Percentiles rank a stretch among this genome's conserved stretches.
These are phyloP conservation scores for Cyanidioschyzon merolae DNA, from an alignment of 23 red algal genomes.

Conservation along the genomic window DNA sequence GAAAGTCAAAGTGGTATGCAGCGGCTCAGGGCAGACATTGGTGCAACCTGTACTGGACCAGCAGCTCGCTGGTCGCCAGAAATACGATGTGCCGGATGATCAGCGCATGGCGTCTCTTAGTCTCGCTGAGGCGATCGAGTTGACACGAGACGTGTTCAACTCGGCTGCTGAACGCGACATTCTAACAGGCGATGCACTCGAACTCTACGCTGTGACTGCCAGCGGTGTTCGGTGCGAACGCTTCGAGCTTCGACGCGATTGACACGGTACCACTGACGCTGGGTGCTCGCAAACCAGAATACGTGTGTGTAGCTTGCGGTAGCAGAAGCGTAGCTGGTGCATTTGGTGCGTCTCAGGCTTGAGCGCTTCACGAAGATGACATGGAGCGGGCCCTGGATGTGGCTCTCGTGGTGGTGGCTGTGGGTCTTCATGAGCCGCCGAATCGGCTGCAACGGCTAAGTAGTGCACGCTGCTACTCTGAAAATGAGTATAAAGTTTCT, in stretches of 20 bases:
- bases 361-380: too few relatives aligned
- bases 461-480: too few relatives aligned
- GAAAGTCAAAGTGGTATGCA: constrained; percentile 86
- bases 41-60: constrained; percentile 90
- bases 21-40: constrained; percentile 58
- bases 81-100: not conserved
- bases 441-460: too few relatives aligned
- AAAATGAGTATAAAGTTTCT: too few relatives aligned
- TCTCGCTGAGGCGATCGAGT: constrained; percentile 52
- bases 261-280: too few relatives aligned
- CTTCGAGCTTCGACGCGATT: constrained; percentile 43
- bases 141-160: constrained; percentile 69
- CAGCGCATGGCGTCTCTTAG: constrained; percentile 17
- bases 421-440: too few relatives aligned
- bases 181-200: constrained; percentile 75
- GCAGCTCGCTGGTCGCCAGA: constrained; percentile 28
- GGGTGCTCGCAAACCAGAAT: too few relatives aligned
- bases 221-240: constrained; percentile 55
- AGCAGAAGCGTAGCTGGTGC: too few relatives aligned
- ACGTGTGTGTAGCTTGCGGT: too few relatives aligned
- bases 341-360: too few relatives aligned
- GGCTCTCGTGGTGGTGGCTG: too few relatives aligned
- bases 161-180: constrained; percentile 92
- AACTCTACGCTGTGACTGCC: constrained; percentile 54
- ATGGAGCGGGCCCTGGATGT: too few relatives aligned